These are phyloP conservation scores for Starmerella davenportii DNA, from an alignment of 805 yeast species.

Conservation along the genomic window DNA sequence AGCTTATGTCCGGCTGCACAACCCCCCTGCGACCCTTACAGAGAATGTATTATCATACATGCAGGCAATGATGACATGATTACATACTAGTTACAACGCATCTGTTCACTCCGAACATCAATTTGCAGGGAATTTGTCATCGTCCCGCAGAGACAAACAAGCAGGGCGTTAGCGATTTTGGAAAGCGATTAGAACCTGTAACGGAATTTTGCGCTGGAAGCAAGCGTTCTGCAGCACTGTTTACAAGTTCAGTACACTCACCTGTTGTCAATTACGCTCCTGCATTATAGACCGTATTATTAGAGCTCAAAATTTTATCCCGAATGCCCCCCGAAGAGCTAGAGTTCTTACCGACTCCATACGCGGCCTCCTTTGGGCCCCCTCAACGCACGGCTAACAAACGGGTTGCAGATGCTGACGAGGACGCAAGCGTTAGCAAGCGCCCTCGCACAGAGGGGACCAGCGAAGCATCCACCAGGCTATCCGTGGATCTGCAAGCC, in stretches of 20 bases:
- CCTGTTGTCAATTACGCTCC: background rate
- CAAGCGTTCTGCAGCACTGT: no score
- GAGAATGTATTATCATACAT: background rate
- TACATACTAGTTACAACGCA: background rate
- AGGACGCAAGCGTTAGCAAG: background rate
- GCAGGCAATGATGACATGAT: background rate
- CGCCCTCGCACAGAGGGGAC: background rate
- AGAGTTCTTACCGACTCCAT: constrained; percentile 14
- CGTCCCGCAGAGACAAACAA: background rate
- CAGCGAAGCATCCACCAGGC: background rate
- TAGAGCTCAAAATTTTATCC: background rate
- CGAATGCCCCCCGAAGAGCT: constrained; percentile 6
- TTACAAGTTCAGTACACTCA: no score
- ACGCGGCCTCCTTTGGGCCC: constrained; percentile 18
- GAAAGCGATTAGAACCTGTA: background rate
- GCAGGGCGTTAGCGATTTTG: background rate
- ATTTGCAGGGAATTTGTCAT: background rate
- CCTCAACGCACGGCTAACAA: constrained; percentile 5
- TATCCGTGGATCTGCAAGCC: background rate
- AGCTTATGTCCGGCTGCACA: no score
- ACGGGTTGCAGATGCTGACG: background rate
- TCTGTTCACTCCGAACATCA: background rate
- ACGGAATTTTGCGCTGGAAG: background rate
- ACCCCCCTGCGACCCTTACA: no score
- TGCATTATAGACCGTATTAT: background rate